phyloP scores from a whole-genome alignment of 2,329 filamentous ascomycete genomes.

The Phialophora tarda region DNA sequence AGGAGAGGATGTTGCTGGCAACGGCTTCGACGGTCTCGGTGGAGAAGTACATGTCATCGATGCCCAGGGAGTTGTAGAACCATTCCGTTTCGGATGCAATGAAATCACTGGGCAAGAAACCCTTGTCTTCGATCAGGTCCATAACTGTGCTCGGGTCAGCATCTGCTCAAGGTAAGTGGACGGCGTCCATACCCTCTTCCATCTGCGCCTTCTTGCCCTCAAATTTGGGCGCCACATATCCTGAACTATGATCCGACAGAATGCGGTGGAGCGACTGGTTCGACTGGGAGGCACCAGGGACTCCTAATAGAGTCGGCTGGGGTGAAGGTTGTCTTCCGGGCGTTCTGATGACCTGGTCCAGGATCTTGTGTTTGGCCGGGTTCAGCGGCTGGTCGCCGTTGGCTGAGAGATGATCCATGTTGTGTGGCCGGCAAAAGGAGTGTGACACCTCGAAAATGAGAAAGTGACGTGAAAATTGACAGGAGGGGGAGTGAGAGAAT shows the following conservation, averaged over 20 bases:
- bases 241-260: conserved; percentile 85
- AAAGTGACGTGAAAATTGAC: conserved; percentile 3
- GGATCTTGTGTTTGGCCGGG: conserved; percentile 59
- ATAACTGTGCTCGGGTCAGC: conserved; percentile 65
- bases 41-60: conserved; percentile 98
- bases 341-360: conserved; percentile 60
- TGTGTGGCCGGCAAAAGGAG: conserved; percentile 19
- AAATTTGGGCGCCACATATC: conserved; percentile 94
- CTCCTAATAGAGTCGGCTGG: conserved; percentile 82
- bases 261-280: conserved; percentile 65
- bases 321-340: conserved; percentile 76
- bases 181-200: conserved; percentile 66
- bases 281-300: conserved; percentile 62
- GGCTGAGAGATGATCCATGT: conserved; percentile 28
- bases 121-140: conserved; percentile 75
- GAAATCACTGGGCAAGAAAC: conserved; percentile 83
- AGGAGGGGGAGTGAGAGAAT: conserved; percentile 8
- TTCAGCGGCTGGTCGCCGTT: conserved; percentile 34
- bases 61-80: conserved; percentile 98
- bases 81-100: conserved; percentile 86
- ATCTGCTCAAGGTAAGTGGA: conserved; percentile 28
- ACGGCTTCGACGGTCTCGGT: conserved; percentile 86
- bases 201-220: conserved; percentile 92
- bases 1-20: conserved; percentile 89
- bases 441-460: not conserved